Evolutionary conservation across 1,284 basidiomycete species (phyloP), one percentile per base, ranked within the genome.

Genomic region (Pterulicium gracile): DNA sequence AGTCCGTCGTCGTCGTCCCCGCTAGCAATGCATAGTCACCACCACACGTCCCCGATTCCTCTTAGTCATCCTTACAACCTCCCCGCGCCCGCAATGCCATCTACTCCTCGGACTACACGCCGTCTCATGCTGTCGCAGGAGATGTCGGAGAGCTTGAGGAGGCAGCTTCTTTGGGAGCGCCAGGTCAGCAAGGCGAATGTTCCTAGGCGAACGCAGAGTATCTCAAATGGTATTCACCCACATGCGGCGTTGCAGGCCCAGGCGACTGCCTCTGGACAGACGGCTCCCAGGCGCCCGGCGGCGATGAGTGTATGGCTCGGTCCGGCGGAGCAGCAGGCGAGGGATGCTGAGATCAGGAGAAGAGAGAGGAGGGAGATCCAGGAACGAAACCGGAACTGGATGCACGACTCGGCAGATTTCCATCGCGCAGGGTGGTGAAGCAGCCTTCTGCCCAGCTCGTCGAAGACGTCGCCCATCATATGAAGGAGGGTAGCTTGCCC

Each of bases 91-190:
- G 73, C 79, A 0, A 67, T 75, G 21, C 85, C 89, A 0, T 83
- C 84, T 54, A 88, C 89, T 1, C 91, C 91, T 1, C 77, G 85
- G 22, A 90, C 91, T 27, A 92, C 88, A 14, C 74, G 90, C 3
- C 72, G 86, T 43, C 75, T 79, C 55, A 93, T 94, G 88, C 70
- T 94, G 44, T 72, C 79, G 48, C 83, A 81, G 18, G 91, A 95
- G 63, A 69, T 95, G 58, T 86, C 86, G 42, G 91, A 94, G 65
- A 86, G 81, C 51, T 64, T 95, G 50, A 70, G 91, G 17, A 69
- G 84, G 43, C 88, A 93, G 55, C 58, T 95, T 53, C 64, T 94
- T 3, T 92, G 90, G 89, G 87, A 91, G 58, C 75, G 90, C 10
- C 80, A 83, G 55, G 71, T 81, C 40, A 78, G 72, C 61, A 74